Evolutionary conservation across 2,329 filamentous ascomycete species (phyloP).

Genomic region (Alternaria arborescens): DNA sequence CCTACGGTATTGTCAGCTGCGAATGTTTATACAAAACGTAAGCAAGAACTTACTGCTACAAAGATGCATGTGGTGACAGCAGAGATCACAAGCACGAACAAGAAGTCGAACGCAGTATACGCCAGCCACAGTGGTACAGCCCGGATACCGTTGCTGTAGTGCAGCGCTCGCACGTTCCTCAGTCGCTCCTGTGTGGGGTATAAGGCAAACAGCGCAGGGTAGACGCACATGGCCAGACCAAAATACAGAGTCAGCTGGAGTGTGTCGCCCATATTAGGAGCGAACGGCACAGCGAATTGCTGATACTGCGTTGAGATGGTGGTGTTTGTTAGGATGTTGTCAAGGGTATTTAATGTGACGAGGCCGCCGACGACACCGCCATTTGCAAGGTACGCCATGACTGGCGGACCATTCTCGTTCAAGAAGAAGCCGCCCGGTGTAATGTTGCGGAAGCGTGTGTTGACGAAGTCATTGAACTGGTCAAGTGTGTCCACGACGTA

Average conservation of each 20-base stretch:
- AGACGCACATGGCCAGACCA: constrained; percentile 77
- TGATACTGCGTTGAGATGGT: constrained; percentile 77
- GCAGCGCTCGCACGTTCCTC: constrained; percentile 79
- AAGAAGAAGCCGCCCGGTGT: constrained; percentile 84
- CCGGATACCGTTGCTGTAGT: constrained; percentile 91
- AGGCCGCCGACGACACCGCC: constrained; percentile 70
- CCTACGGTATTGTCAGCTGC: constrained; percentile 35
- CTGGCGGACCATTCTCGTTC: constrained; percentile 67
- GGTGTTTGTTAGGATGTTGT: constrained; percentile 75
- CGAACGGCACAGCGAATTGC: constrained; percentile 77
- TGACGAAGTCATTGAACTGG: constrained; percentile 74
- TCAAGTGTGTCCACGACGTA: constrained; percentile 69
- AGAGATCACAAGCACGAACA: constrained; percentile 73
- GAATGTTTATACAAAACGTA: too few species aligned
- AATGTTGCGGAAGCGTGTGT: constrained; percentile 69
- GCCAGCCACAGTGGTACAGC: constrained; percentile 85
- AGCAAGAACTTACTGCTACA: constrained; percentile 54
- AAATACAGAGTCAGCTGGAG: constrained; percentile 85
- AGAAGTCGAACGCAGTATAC: constrained; percentile 81
- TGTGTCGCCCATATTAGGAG: constrained; percentile 72
- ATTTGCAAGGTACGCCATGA: constrained; percentile 76
- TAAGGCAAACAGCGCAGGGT: constrained; percentile 85
- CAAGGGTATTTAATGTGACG: constrained; percentile 87
- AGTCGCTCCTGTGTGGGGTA: constrained; percentile 88
- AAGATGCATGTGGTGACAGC: constrained; percentile 75